phyloP scores from a whole-genome alignment of 2,329 filamentous ascomycete genomes.

The Hymenoscyphus linearis region DNA sequence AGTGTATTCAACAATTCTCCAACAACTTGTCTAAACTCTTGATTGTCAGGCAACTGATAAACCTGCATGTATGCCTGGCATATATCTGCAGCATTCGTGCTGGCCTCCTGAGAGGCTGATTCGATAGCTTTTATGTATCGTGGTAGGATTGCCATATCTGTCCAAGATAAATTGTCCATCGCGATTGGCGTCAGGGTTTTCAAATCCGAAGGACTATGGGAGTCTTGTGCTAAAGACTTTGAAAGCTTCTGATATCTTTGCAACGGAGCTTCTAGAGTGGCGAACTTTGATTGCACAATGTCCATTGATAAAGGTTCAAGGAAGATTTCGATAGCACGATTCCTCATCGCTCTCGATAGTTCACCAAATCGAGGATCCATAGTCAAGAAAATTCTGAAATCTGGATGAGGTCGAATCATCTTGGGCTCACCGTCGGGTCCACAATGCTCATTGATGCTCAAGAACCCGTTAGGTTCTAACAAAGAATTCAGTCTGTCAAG shows the following conservation, averaged over 20 bases:
- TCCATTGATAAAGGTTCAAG: constrained; percentile 43
- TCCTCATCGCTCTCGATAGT: constrained; percentile 92
- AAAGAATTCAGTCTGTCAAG: constrained; percentile 91
- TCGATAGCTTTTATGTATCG: constrained; percentile 20
- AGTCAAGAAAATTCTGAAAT: constrained; percentile 90
- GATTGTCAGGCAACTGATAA: constrained; percentile 20
- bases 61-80: constrained; percentile 22
- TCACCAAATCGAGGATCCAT: constrained; percentile 91
- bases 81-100: neutral
- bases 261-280: constrained; percentile 25
- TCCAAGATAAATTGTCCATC: constrained; percentile 31
- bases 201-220: constrained; percentile 2
- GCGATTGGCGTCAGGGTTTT: constrained; percentile 15
- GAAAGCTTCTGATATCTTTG: constrained; percentile 26
- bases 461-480: constrained; percentile 79
- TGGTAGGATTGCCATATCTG: constrained; percentile 27
- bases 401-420: constrained; percentile 72
- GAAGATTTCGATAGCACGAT: constrained; percentile 86
- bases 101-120: neutral
- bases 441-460: constrained; percentile 92
- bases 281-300: neutral
- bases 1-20: constrained; percentile 23
- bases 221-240: constrained; percentile 11
- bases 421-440: constrained; percentile 75
- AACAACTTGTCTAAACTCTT: constrained; percentile 22